These are phyloP conservation scores for Ganoderma leucocontextum DNA, from an alignment of 1,284 basidiomycete genomes.

Conservation along the genomic window DNA sequence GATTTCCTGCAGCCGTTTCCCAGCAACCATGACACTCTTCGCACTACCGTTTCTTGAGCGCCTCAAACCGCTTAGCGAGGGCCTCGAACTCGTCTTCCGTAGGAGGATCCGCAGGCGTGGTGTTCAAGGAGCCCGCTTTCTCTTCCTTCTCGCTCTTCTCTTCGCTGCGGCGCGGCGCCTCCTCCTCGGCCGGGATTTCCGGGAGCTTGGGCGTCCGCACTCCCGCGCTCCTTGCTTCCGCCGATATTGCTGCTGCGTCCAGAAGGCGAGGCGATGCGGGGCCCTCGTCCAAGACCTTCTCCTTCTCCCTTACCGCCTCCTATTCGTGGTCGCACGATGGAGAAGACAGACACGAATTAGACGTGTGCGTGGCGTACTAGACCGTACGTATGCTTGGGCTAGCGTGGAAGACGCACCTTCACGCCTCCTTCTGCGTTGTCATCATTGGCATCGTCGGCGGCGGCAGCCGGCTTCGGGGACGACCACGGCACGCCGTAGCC, in stretches of 20 bases:
- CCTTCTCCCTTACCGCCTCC: conserved; percentile 28
- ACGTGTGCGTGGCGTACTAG: conserved; percentile 9
- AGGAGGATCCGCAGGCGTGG: conserved; percentile 36
- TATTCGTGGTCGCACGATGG: conserved; percentile 17
- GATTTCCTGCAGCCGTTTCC: background rate
- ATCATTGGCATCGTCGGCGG: conserved; percentile 39
- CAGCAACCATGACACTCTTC: background rate
- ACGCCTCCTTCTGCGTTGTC: conserved; percentile 44
- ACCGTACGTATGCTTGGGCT: background rate
- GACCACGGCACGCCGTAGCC: conserved; percentile 85
- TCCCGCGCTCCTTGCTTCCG: conserved; percentile 43
- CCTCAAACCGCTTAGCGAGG: conserved; percentile 78
- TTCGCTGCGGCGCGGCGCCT: conserved; percentile 35
- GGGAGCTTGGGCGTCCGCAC: conserved; percentile 51
- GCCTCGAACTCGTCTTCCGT: conserved; percentile 75
- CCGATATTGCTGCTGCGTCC: conserved; percentile 41
- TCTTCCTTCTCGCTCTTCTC: conserved; percentile 11
- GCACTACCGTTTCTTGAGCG: conserved; percentile 75
- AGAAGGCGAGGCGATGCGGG: conserved; percentile 34
- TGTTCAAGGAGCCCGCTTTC: conserved; percentile 29
- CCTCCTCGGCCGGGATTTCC: conserved; percentile 56
- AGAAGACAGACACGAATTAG: conserved; percentile 10
- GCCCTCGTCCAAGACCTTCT: conserved; percentile 16
- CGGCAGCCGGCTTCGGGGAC: conserved; percentile 44
- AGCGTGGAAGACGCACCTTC: conserved; percentile 41